These are phyloP conservation scores for Colletotrichum cereale DNA, from an alignment of 2,329 filamentous ascomycete genomes.

Conservation along the genomic window DNA sequence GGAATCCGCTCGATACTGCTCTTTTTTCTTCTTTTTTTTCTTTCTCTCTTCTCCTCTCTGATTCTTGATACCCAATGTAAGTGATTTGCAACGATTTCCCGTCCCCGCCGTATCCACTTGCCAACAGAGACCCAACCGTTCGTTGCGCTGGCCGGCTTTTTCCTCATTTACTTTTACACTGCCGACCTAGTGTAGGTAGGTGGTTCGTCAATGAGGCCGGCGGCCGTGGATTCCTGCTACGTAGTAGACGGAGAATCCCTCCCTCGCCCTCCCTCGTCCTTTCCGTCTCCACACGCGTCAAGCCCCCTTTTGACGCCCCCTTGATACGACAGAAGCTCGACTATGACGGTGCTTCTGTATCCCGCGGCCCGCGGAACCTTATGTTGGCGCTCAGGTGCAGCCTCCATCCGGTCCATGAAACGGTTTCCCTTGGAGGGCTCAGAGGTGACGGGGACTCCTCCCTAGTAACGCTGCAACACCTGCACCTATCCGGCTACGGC, in stretches of 20 bases:
- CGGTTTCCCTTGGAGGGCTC: background rate
- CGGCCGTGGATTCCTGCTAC: background rate
- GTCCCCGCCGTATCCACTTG: conserved; percentile 32
- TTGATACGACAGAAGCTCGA: conserved; percentile 5
- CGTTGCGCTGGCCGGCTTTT: background rate
- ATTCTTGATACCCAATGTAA: background rate
- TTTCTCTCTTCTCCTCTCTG: conserved; percentile 22
- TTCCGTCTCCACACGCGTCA: background rate
- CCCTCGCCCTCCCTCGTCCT: background rate
- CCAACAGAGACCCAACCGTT: background rate
- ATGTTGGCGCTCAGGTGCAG: background rate
- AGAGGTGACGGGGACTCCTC: background rate
- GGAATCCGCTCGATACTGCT: conserved; percentile 1
- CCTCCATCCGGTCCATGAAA: background rate
- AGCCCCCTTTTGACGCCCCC: background rate
- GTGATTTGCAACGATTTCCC: conserved; percentile 2
- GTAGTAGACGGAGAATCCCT: too few species aligned
- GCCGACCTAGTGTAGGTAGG: background rate
- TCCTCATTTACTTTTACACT: background rate
- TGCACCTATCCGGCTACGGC: conserved; percentile 24
- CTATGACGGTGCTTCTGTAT: conserved; percentile 17
- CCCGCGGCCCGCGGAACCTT: conserved; percentile 20
- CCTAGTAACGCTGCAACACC: conserved; percentile 16
- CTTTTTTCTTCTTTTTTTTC: background rate
- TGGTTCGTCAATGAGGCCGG: background rate